These are phyloP conservation scores for Inonotus obliquus DNA, from an alignment of 1,284 basidiomycete genomes.

Conservation along the genomic window DNA sequence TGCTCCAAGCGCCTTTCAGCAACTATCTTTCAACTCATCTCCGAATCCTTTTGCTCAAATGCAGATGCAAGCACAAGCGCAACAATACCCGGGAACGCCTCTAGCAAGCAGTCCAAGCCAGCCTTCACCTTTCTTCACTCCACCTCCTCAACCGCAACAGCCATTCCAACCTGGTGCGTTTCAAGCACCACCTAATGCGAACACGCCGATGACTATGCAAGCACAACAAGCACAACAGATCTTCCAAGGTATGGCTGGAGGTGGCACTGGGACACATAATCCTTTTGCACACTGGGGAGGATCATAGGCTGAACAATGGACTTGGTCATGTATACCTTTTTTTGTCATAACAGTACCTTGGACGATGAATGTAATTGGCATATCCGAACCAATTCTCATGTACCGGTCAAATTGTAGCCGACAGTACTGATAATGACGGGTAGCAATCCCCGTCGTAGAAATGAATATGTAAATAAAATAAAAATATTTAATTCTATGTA, in stretches of 20 bases:
- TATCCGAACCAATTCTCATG: no score
- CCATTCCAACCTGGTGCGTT: conserved; percentile 5
- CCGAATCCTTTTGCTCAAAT: conserved; percentile 25
- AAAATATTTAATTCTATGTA: neutral
- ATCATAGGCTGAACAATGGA: neutral
- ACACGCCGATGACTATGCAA: conserved; percentile 6
- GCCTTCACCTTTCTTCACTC: conserved; percentile 16
- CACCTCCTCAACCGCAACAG: conserved; percentile 18
- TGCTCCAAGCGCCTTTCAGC: conserved; percentile 18
- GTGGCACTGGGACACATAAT: conserved; percentile 4
- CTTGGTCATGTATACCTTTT: neutral
- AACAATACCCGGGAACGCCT: conserved; percentile 3
- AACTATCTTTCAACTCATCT: conserved; percentile 19
- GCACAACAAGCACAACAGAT: conserved; percentile 17
- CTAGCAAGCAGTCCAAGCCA: conserved; percentile 9
- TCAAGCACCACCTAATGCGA: neutral
- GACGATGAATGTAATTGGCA: neutral
- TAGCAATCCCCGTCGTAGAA: neutral
- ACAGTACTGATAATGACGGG: neutral
- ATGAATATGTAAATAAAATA: neutral
- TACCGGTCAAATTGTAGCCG: neutral
- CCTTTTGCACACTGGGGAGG: conserved; percentile 7
- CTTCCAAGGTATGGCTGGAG: conserved; percentile 15
- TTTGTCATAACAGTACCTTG: neutral
- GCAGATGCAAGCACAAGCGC: neutral